Evolutionary conservation across 495 filamentous ascomycete species (phyloP).

Genomic region (Penicillium paxilli): DNA sequence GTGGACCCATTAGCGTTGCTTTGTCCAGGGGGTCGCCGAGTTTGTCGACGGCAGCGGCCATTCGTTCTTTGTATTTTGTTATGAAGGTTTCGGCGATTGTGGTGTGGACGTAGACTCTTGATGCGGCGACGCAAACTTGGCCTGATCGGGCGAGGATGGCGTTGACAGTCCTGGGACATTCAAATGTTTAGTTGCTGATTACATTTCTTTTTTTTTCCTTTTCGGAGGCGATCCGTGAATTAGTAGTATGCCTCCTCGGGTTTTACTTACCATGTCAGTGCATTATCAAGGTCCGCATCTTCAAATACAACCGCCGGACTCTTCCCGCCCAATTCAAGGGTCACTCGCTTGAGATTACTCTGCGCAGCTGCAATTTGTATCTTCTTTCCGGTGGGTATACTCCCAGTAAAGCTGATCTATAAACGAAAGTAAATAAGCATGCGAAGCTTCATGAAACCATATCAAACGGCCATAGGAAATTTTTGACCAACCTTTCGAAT

Average conservation of each 20-base stretch:
- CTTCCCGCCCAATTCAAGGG: conserved; percentile 89
- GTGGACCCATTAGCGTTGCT: conserved; percentile 37
- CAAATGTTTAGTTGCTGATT: too few relatives aligned
- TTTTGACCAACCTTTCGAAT: conserved; percentile 4
- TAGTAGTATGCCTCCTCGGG: conserved; percentile 43
- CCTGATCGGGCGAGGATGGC: conserved; percentile 85
- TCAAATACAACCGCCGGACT: conserved; percentile 86
- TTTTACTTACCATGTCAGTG: conserved; percentile 17
- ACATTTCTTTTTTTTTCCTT: too few relatives aligned
- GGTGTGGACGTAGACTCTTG: conserved; percentile 84
- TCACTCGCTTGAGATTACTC: conserved; percentile 54
- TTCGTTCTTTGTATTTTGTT: conserved; percentile 65
- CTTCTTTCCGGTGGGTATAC: conserved; percentile 10
- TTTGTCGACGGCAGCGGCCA: conserved; percentile 76
- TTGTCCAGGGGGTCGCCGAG: conserved; percentile 80
- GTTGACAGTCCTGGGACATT: conserved; percentile 79
- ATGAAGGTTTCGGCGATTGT: conserved; percentile 79
- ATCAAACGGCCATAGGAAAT: too few relatives aligned
- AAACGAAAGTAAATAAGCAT: background rate
- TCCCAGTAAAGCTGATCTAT: conserved; percentile 17
- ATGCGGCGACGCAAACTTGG: conserved; percentile 88
- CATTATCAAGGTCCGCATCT: conserved; percentile 88
- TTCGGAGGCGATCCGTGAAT: too few relatives aligned
- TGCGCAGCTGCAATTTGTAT: conserved; percentile 24
- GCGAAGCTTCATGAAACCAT: too few relatives aligned